Base-by-base conservation (phyloP, 345 rosid species). In the Anacardium occidentale region DNA sequence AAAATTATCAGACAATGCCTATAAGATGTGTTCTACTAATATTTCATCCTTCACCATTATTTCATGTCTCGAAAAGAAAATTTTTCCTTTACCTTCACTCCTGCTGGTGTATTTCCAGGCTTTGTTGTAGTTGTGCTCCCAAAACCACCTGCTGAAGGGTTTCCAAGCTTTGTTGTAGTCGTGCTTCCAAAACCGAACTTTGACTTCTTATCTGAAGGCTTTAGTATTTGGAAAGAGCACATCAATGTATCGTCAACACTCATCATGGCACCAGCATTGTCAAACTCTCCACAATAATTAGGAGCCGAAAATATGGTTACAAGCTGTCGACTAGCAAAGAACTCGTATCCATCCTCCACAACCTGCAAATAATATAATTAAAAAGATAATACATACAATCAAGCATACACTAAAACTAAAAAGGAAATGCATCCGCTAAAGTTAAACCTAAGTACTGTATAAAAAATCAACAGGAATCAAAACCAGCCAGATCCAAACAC, bases 321-420 rank as follows among this genome's bases (percentile, higher is more conserved):
- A 70, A 90, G 90, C 80, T 89, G 94, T 70, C 96, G 76, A 74
- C 87, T 71, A 52, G 94, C 98, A 78, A 92, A 92, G 82, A 92
- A 92, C 81, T 92, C 97, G 4, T 90, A 92, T 37, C 97, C 98
- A 89, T 92, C 98, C 85, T 92, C 98, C 76, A 90, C 97, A 66
- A 92, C 97, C 98, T 92, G 85, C 66, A 53, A 52, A 56, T 56
- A 61, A 73, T 76, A 70, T 37, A 68, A 40, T 2, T 15, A 48
- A 40, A 32, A 57, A 34, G 17, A 61, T 40, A 60, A 29, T 4
- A n/a, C 74, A 73, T 25, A 50, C 57, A 66, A 65, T 18, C 26
- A 37, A 13, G 13, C 0, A 71, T 24, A 47, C 47, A 25, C 54
- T 37, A 67, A 25, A 67, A 25, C 24, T 13, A 15, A 24, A 26